Conservation (phyloP, 2,329 filamentous ascomycete genomes). For the Colletotrichum noveboracense region DNA sequence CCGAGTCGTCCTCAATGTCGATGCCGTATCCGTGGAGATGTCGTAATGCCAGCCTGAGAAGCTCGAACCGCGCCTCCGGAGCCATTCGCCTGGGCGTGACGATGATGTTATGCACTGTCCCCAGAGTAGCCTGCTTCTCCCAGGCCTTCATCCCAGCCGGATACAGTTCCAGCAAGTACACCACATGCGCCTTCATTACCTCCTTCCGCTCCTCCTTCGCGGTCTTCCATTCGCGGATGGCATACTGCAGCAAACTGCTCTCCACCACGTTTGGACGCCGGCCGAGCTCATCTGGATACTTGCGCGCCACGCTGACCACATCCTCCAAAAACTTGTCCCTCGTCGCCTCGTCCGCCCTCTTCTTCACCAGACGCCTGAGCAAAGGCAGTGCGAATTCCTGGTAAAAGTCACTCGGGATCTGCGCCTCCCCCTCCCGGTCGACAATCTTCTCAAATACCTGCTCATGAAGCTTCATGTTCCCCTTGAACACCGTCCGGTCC, state of each 20-base stretch:
- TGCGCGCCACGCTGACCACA: not conserved
- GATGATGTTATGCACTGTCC: not conserved
- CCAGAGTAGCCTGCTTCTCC: not conserved
- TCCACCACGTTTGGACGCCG: not conserved
- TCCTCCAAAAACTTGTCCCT: slow-evolving; percentile 23
- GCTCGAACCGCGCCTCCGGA: not conserved
- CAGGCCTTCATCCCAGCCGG: not conserved
- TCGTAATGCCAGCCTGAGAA: not conserved
- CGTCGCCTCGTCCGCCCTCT: not conserved
- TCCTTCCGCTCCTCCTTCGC: not conserved
- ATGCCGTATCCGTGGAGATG: not conserved
- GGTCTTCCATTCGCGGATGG: not conserved
- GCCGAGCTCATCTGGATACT: not conserved
- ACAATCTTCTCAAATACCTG: not conserved
- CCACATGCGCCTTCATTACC: not conserved
- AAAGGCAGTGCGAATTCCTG: slow-evolving; percentile 23
- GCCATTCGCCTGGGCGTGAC: not conserved
- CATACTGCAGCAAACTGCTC: not conserved
- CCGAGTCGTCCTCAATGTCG: not conserved
- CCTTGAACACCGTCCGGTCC: not conserved
- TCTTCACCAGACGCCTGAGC: slow-evolving; percentile 24
- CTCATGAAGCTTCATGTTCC: not conserved
- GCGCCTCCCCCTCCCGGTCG: not conserved
- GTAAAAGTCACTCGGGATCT: slow-evolving; percentile 24
- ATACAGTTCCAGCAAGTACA: not conserved